These are phyloP conservation scores for Colletotrichum gigasporum DNA, from an alignment of 2,329 filamentous ascomycete genomes.

Conservation along the genomic window DNA sequence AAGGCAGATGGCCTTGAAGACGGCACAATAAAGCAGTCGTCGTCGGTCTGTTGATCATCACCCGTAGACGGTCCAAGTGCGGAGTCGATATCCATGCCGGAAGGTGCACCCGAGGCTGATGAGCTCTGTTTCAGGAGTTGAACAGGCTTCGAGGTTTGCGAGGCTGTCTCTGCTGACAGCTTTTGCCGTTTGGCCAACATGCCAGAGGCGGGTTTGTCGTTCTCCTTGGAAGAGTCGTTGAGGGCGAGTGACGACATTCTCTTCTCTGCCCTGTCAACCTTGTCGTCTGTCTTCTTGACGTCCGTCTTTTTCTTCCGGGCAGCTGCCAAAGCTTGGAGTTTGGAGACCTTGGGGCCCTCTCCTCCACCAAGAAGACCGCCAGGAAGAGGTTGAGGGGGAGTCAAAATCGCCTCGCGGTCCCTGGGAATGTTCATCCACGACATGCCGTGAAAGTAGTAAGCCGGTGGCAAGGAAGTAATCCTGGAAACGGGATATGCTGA, in stretches of 20 bases:
- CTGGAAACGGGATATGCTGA: slow-evolving; percentile 32
- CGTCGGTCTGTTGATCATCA: not conserved
- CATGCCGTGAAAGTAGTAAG: slow-evolving; percentile 80
- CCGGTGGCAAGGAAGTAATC: slow-evolving; percentile 41
- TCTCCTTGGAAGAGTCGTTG: slow-evolving; percentile 34
- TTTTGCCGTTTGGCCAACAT: slow-evolving; percentile 35
- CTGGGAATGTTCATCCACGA: slow-evolving; percentile 83
- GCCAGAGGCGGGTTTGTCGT: slow-evolving; percentile 28
- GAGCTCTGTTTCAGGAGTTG: not conserved
- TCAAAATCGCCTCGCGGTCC: slow-evolving; percentile 71
- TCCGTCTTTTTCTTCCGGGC: slow-evolving; percentile 85
- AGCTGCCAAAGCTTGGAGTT: slow-evolving; percentile 89
- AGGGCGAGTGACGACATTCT: slow-evolving; percentile 35
- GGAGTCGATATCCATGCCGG: slow-evolving; percentile 25
- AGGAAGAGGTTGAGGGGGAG: slow-evolving; percentile 60
- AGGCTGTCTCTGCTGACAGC: slow-evolving; percentile 32
- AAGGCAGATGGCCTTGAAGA: slow-evolving; percentile 61
- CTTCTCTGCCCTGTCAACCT: slow-evolving; percentile 41
- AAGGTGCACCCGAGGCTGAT: not conserved
- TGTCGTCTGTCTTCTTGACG: slow-evolving; percentile 49
- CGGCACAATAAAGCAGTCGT: slow-evolving; percentile 27
- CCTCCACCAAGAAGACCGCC: slow-evolving; percentile 83
- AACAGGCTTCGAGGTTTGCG: not conserved
- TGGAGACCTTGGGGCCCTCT: slow-evolving; percentile 78
- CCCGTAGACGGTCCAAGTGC: not conserved